phyloP scores from a whole-genome alignment of 192 early-diverging fungal species.

The Paraglomus brasilianum region DNA sequence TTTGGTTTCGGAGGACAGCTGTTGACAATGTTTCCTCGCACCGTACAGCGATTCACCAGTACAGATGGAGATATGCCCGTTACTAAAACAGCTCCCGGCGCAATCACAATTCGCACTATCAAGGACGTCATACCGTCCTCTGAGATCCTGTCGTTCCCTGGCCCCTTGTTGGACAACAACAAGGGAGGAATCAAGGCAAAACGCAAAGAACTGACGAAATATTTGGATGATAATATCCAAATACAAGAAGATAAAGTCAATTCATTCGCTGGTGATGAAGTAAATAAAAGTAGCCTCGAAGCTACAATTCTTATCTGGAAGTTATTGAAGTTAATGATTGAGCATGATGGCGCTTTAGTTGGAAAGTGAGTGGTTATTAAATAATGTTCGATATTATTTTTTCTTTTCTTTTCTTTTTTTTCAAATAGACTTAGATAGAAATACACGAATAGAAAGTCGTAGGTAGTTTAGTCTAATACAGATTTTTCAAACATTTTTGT shows the following conservation, averaged over 20 bases:
- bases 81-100: constrained; percentile 51
- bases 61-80: constrained; percentile 38
- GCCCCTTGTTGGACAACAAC: constrained; percentile 59
- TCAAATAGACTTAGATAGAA: too few relatives aligned
- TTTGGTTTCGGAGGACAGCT: constrained; percentile 78
- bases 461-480: too few relatives aligned
- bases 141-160: constrained; percentile 40
- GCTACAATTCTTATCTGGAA: constrained; percentile 54
- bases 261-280: constrained; percentile 5
- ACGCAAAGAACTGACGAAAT: constrained; percentile 45
- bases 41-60: constrained; percentile 54
- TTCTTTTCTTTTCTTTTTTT: too few relatives aligned
- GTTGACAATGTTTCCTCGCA: constrained; percentile 64
- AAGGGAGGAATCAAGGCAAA: constrained; percentile 44
- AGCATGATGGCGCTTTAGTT: constrained; percentile 61
- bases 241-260: constrained; percentile 18
- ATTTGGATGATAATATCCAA: constrained; percentile 41
- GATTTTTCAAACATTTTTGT: constrained; percentile 19
- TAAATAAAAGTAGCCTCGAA: constrained; percentile 23
- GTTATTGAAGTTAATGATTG: constrained; percentile 60
- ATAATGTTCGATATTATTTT: background rate
- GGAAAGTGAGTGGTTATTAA: constrained; percentile 46
- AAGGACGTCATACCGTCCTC: constrained; percentile 43
- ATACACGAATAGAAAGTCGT: too few relatives aligned
- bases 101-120: constrained; percentile 50